Percentiles rank a stretch among this genome's conserved stretches.
These are phyloP conservation scores for Pleomassaria siparia DNA, from an alignment of 2,329 filamentous ascomycete genomes.

Conservation along the genomic window DNA sequence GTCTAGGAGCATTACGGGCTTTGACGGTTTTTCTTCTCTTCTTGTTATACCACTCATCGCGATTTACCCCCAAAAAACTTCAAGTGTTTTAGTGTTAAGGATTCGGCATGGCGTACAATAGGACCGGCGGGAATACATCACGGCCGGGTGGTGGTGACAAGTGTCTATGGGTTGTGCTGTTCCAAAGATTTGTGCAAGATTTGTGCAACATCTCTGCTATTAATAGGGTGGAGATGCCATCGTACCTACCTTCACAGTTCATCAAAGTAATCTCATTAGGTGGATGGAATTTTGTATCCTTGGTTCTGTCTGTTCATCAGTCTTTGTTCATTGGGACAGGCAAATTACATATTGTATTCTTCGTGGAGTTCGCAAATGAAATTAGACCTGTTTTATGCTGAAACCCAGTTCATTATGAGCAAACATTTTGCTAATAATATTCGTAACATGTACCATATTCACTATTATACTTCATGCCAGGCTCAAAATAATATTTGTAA, in stretches of 20 bases:
- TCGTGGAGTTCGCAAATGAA: too few species aligned
- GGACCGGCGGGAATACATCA: background rate
- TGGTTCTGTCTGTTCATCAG: background rate
- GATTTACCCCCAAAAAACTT: background rate
- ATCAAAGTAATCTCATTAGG: background rate
- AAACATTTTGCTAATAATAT: too few species aligned
- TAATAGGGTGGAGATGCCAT: background rate
- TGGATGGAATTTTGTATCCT: background rate
- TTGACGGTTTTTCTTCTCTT: background rate
- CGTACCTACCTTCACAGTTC: background rate
- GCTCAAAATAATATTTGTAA: too few species aligned
- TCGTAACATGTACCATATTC: too few species aligned
- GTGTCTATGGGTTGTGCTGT: background rate
- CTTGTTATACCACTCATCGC: constrained; percentile 1
- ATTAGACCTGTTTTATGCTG: too few species aligned
- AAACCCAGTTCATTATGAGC: too few species aligned
- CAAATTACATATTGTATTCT: too few species aligned
- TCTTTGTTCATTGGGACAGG: too few species aligned
- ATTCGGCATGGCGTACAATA: background rate
- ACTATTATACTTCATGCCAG: too few species aligned
- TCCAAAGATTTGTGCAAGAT: too few species aligned
- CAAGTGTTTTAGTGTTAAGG: too few species aligned
- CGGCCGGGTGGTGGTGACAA: background rate
- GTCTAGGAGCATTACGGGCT: background rate
- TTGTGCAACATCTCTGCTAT: too few species aligned